These are phyloP conservation scores for Metschnikowia chrysomelidarum DNA, from an alignment of 805 yeast species.

Conservation along the genomic window DNA sequence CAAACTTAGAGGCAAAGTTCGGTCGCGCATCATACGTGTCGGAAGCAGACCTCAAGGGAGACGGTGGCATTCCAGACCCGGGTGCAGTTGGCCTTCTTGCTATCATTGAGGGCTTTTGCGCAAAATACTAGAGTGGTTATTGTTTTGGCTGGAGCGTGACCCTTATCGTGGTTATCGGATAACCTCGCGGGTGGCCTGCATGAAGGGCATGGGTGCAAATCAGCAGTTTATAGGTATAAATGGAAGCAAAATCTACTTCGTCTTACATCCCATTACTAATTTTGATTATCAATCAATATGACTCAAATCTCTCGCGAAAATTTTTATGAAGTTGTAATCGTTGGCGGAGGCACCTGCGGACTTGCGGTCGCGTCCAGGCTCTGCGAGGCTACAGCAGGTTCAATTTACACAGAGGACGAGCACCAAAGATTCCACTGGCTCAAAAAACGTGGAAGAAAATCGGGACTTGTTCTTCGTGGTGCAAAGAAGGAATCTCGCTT, in stretches of 20 bases:
- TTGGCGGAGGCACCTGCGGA: slow-evolving; percentile 49
- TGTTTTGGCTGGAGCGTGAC: background rate
- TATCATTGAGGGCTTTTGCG: slow-evolving; percentile 44
- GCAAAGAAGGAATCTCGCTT: slow-evolving; percentile 17
- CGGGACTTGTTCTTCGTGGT: slow-evolving; percentile 17
- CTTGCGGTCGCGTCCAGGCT: slow-evolving; percentile 41
- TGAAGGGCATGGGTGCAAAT: slow-evolving; percentile 15
- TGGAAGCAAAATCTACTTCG: too few species aligned
- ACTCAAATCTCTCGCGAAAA: slow-evolving; percentile 13
- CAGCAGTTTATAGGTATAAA: background rate
- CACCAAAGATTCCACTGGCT: slow-evolving; percentile 49
- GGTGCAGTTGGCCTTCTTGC: slow-evolving; percentile 89
- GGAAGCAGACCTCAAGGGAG: slow-evolving; percentile 53
- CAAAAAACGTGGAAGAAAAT: slow-evolving; percentile 28
- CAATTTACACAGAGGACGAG: slow-evolving; percentile 45
- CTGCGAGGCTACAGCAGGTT: slow-evolving; percentile 42
- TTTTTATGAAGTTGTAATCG: slow-evolving; percentile 37
- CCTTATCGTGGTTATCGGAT: slow-evolving; percentile 9
- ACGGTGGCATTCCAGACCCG: slow-evolving; percentile 88
- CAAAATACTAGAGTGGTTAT: slow-evolving; percentile 11
- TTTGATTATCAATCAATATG: background rate
- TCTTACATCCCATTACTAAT: too few species aligned
- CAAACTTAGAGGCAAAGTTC: slow-evolving; percentile 73
- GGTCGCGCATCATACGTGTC: slow-evolving; percentile 92
- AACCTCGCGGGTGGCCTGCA: slow-evolving; percentile 12